Conservation (phyloP, 495 filamentous ascomycete species). For the Aspergillus biplanus region DNA sequence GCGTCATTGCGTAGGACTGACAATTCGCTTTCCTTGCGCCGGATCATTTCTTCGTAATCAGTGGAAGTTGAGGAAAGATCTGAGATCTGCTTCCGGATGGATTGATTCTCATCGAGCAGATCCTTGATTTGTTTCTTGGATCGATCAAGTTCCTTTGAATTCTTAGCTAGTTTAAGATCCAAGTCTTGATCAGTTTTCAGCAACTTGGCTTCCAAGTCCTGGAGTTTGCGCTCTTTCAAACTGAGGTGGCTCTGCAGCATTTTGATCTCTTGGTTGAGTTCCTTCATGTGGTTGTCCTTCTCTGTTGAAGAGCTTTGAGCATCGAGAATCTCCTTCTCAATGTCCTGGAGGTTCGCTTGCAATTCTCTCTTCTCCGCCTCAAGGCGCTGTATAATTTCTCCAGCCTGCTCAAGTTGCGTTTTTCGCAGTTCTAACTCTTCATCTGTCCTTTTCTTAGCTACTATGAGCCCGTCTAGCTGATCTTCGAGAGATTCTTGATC, state of each 20-base stretch:
- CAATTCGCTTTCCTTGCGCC: constrained; percentile 92
- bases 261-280: constrained; percentile 78
- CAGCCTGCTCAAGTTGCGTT: constrained; percentile 87
- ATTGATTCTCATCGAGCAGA: constrained; percentile 77
- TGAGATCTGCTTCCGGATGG: constrained; percentile 81
- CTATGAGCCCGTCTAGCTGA: constrained; percentile 86
- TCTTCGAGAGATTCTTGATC: constrained; percentile 95
- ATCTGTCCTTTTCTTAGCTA: constrained; percentile 87
- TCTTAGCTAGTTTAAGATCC: constrained; percentile 81
- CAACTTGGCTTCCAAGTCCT: constrained; percentile 84
- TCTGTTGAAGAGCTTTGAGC: constrained; percentile 67
- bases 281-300: constrained; percentile 71
- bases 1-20: constrained; percentile 81
- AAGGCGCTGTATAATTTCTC: constrained; percentile 77
- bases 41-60: constrained; percentile 88
- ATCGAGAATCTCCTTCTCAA: constrained; percentile 69
- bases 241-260: constrained; percentile 90
- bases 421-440: constrained; percentile 79
- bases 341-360: constrained; percentile 62
- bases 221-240: constrained; percentile 86
- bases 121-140: constrained; percentile 73
- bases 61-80: constrained; percentile 91
- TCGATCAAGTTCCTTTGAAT: constrained; percentile 79
- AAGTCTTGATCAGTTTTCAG: constrained; percentile 86
- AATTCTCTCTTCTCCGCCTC: constrained; percentile 84